Percentiles rank a stretch among this genome's conserved stretches.
These are phyloP conservation scores for Phytophthora idaei DNA, from an alignment of 352 stramenopile genomes.

Conservation along the genomic window DNA sequence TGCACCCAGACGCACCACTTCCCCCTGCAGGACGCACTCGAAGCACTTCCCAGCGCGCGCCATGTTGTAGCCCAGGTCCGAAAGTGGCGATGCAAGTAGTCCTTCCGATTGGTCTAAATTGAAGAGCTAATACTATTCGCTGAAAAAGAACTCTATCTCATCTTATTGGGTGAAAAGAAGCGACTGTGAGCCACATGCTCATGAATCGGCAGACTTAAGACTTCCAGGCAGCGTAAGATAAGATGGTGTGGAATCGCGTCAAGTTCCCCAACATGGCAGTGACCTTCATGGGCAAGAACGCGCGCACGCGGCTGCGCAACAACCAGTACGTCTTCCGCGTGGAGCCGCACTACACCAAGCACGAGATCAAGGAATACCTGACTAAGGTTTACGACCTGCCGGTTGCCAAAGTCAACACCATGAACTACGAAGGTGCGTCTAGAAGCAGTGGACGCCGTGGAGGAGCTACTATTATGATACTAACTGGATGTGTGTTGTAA, in stretches of 20 bases:
- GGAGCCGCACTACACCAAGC: conserved; percentile 96
- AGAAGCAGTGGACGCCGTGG: not conserved
- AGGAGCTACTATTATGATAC: not conserved
- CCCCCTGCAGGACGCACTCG: conserved; percentile 81
- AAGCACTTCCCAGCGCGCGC: conserved; percentile 77
- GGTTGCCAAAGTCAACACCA: conserved; percentile 95
- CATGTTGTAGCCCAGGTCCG: conserved; percentile 37
- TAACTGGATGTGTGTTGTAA: conserved; percentile 6
- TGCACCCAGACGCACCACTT: conserved; percentile 60
- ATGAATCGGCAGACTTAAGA: conserved; percentile 9
- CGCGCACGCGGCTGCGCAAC: conserved; percentile 69
- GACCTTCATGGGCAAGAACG: conserved; percentile 88
- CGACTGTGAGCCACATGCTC: conserved; percentile 23
- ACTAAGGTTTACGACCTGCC: conserved; percentile 96
- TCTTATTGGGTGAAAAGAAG: conserved; percentile 21
- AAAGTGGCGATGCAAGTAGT: not conserved
- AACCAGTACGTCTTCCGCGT: conserved; percentile 94
- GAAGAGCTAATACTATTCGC: conserved; percentile 8
- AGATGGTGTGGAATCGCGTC: conserved; percentile 86
- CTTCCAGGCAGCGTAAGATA: conserved; percentile 24
- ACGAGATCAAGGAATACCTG: conserved; percentile 98
- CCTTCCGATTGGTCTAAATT: conserved; percentile 36
- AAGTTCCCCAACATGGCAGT: conserved; percentile 90
- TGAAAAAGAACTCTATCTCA: conserved; percentile 1
- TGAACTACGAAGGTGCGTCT: conserved; percentile 92